Evolutionary conservation across 345 rosid genomes (phyloP).

Genomic region (Angophora floribunda): DNA sequence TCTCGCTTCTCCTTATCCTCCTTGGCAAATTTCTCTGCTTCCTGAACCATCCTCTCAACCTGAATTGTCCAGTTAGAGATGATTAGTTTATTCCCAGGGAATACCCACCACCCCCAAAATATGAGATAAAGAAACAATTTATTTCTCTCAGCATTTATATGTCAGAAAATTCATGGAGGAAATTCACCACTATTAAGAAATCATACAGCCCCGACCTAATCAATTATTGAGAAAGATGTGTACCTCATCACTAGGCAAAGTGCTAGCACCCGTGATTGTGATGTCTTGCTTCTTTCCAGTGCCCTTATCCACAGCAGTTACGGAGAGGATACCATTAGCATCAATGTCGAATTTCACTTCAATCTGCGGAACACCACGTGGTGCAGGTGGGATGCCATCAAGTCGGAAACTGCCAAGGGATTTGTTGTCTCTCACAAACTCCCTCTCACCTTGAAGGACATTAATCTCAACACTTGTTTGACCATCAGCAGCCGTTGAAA

Average conservation of each 20-base stretch:
- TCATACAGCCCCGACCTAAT: background rate
- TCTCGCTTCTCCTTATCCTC: conserved; percentile 98
- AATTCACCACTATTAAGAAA: background rate
- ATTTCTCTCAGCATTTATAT: background rate
- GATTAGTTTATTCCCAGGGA: background rate
- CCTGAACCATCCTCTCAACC: conserved; percentile 88
- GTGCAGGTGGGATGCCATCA: conserved; percentile 46
- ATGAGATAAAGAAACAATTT: background rate
- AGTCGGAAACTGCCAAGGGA: conserved; percentile 62
- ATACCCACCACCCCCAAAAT: background rate
- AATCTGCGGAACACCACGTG: conserved; percentile 47
- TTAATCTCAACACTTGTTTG: conserved; percentile 98
- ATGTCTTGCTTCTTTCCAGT: conserved; percentile 52
- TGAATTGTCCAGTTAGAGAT: conserved; percentile 4
- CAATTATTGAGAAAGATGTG: background rate
- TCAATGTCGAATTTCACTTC: conserved; percentile 48
- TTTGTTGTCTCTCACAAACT: conserved; percentile 92
- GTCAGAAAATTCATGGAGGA: background rate
- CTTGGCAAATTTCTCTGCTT: conserved; percentile 78
- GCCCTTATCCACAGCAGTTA: conserved; percentile 39
- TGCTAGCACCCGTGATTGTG: conserved; percentile 54
- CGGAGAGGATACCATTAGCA: conserved; percentile 49
- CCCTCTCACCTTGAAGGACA: conserved; percentile 96
- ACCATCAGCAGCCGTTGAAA: conserved; percentile 98
- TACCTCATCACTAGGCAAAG: conserved; percentile 94